A percentile compares a stretch with the other conserved stretches of the same genome.
Evolutionary conservation across 495 filamentous ascomycete species (phyloP).

Genomic region (Delitschia confertaspora): DNA sequence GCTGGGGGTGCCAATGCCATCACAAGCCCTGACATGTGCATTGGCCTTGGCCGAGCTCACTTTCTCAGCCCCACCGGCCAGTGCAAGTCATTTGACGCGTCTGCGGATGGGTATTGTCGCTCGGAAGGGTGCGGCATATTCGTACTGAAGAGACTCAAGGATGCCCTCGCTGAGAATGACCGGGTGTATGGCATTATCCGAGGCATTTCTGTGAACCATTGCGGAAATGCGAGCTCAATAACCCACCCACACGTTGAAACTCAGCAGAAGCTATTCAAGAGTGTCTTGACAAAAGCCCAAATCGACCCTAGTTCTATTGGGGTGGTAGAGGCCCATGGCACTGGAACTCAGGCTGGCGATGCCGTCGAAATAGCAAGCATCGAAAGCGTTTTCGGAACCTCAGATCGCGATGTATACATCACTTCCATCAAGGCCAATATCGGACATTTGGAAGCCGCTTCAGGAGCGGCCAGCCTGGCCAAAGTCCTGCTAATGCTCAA

Average conservation of each 20-base stretch:
- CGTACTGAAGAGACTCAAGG: constrained; percentile 36
- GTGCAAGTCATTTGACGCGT: constrained; percentile 4
- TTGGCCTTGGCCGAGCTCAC: not conserved
- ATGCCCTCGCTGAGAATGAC: constrained; percentile 38
- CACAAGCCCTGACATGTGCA: not conserved
- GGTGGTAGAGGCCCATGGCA: constrained; percentile 7
- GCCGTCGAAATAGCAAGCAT: constrained; percentile 1
- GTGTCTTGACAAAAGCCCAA: too few species aligned
- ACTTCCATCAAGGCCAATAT: constrained; percentile 43
- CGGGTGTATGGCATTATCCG: constrained; percentile 40
- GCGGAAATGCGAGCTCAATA: not conserved
- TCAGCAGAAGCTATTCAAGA: not conserved
- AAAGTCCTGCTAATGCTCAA: constrained; percentile 46
- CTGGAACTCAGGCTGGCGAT: constrained; percentile 8
- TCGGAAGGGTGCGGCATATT: constrained; percentile 18
- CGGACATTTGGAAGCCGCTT: constrained; percentile 45
- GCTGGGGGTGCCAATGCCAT: constrained; percentile 3
- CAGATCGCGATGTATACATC: not conserved
- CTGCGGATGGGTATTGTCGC: constrained; percentile 10
- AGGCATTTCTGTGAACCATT: constrained; percentile 30
- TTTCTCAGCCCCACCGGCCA: constrained; percentile 8
- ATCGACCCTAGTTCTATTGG: too few species aligned
- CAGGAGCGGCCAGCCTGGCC: constrained; percentile 40
- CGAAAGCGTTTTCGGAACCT: not conserved
- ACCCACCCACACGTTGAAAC: constrained; percentile 1